These are phyloP conservation scores for Chiua sp. DNA, from an alignment of 1,284 basidiomycete species.

Conservation along the genomic window DNA sequence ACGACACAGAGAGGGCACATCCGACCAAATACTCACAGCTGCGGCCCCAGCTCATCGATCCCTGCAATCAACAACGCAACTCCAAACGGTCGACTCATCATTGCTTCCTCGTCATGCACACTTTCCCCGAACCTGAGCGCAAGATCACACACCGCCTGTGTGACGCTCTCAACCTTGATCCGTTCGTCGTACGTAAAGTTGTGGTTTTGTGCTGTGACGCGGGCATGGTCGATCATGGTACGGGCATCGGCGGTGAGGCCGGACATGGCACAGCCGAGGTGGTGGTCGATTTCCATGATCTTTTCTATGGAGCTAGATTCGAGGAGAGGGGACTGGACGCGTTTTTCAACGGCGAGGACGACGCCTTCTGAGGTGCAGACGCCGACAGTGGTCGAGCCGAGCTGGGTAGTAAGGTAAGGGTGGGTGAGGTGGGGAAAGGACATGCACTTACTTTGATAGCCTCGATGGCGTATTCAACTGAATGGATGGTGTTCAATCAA, in stretches of 20 bases:
- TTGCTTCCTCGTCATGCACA: conserved; percentile 97
- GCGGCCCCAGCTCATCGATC: conserved; percentile 95
- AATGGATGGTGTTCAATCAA: neutral
- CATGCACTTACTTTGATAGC: conserved; percentile 92
- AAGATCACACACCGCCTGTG: conserved; percentile 98
- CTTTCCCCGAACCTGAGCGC: conserved; percentile 98
- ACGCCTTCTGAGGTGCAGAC: conserved; percentile 89
- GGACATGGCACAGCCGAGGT: conserved; percentile 98
- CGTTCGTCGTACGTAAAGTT: conserved; percentile 96
- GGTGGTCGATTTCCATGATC: conserved; percentile 99
- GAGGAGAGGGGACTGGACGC: conserved; percentile 95
- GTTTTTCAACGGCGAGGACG: conserved; percentile 97
- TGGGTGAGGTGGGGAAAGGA: neutral
- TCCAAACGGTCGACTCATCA: conserved; percentile 99
- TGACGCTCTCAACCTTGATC: conserved; percentile 97
- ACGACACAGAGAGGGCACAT: neutral
- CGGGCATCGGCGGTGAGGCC: conserved; percentile 98
- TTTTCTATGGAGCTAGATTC: conserved; percentile 98
- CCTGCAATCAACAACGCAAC: conserved; percentile 98
- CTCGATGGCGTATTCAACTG: conserved; percentile 99
- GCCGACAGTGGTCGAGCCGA: conserved; percentile 98
- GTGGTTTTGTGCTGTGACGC: conserved; percentile 96
- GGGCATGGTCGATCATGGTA: conserved; percentile 99
- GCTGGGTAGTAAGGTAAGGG: conserved; percentile 50
- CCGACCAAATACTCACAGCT: conserved; percentile 65